phyloP scores from a whole-genome alignment of 2,329 filamentous ascomycete species.

The Aspergillus udagawae region DNA sequence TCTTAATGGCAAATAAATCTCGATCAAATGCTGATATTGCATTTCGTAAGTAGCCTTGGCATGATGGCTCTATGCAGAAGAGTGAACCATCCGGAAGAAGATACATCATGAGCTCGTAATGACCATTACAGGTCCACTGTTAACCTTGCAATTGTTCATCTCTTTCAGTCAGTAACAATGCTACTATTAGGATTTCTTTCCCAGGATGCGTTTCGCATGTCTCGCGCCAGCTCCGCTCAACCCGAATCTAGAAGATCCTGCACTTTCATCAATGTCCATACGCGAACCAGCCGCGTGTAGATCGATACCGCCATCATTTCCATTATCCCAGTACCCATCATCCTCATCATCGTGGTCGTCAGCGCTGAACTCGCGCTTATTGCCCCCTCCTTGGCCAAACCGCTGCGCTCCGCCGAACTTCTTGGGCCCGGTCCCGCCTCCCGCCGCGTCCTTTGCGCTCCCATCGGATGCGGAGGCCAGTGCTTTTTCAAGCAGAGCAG shows the following conservation, averaged over 20 bases:
- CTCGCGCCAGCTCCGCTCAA: constrained; percentile 16
- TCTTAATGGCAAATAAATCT: constrained; percentile 2
- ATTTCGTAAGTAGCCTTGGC: neutral
- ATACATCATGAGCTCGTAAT: neutral
- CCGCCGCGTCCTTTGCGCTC: constrained; percentile 12
- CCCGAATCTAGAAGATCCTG: constrained; percentile 22
- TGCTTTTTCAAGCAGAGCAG: constrained; percentile 48
- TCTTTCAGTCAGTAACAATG: neutral
- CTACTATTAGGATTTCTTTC: constrained; percentile 28
- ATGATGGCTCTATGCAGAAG: neutral
- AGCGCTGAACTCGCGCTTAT: constrained; percentile 39
- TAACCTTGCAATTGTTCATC: neutral
- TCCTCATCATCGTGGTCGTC: constrained; percentile 36
- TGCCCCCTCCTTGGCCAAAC: constrained; percentile 21
- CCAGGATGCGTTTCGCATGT: constrained; percentile 35
- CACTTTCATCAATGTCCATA: constrained; percentile 40
- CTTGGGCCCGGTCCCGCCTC: constrained; percentile 3
- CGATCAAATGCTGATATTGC: neutral
- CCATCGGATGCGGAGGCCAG: constrained; percentile 37
- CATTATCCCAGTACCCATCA: constrained; percentile 34
- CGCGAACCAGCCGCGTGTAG: constrained; percentile 22
- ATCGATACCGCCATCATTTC: constrained; percentile 25
- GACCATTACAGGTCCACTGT: neutral
- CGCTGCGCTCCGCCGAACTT: constrained; percentile 8
- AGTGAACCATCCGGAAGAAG: neutral